A percentile compares a stretch with the other conserved stretches of the same genome.
Evolutionary conservation across 306 rosid species (phyloP).

Genomic region (Aeschynomene evenia): DNA sequence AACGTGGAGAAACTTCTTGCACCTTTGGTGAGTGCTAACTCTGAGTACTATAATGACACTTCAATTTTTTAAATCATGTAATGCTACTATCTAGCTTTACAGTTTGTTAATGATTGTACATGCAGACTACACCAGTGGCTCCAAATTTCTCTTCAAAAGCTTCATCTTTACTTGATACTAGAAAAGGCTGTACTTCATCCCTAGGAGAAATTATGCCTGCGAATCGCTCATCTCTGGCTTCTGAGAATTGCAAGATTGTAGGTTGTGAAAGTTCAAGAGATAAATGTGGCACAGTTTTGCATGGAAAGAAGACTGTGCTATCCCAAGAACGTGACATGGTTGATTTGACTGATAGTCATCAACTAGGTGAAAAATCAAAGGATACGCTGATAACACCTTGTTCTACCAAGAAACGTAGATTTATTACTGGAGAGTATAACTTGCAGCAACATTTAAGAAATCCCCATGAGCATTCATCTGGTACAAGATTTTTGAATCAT

Average conservation of each 20-base stretch:
- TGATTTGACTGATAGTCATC: constrained; percentile 48
- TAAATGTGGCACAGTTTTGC: constrained; percentile 31
- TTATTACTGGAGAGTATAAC: constrained; percentile 49
- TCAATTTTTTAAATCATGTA: constrained; percentile 12
- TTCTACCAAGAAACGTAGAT: constrained; percentile 65
- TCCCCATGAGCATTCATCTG: constrained; percentile 42
- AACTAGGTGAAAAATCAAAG: constrained; percentile 40
- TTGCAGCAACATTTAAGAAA: constrained; percentile 34
- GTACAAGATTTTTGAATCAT: constrained; percentile 33
- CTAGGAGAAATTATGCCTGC: constrained; percentile 70
- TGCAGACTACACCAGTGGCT: constrained; percentile 51
- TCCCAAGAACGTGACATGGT: constrained; percentile 36
- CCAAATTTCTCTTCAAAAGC: constrained; percentile 41
- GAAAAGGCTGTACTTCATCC: constrained; percentile 37
- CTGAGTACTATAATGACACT: constrained; percentile 16
- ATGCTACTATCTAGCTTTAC: constrained; percentile 20
- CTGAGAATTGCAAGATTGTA: constrained; percentile 43
- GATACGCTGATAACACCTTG: constrained; percentile 45
- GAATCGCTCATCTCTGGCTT: constrained; percentile 70
- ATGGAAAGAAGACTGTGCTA: constrained; percentile 38
- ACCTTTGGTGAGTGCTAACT: constrained; percentile 49
- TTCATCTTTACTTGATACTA: constrained; percentile 36
- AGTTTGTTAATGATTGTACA: constrained; percentile 34
- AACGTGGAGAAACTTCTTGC: constrained; percentile 38
- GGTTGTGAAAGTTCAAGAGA: constrained; percentile 40